These are phyloP conservation scores for Creolimax fragrantissima DNA, from an alignment of 78 protist species.

Conservation along the genomic window DNA sequence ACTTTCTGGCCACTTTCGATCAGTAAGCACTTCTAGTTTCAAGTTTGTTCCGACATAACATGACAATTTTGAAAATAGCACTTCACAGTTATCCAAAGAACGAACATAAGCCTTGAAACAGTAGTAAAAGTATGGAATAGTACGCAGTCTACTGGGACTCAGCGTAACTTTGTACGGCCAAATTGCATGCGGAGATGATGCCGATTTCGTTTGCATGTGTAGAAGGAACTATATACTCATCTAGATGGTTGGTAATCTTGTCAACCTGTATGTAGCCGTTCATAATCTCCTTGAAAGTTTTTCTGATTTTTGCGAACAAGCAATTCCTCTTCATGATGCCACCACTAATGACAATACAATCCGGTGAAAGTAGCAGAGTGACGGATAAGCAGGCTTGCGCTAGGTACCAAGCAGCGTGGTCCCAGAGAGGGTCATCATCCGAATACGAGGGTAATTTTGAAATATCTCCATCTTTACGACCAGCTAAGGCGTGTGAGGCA, in stretches of 20 bases:
- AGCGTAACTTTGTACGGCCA: not conserved
- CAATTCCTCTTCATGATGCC: conserved; percentile 62
- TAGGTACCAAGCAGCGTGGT: conserved; percentile 45
- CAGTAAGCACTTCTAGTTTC: no score
- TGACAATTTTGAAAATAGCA: no score
- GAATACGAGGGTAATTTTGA: conserved; percentile 12
- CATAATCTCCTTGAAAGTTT: not conserved
- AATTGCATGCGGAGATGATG: not conserved
- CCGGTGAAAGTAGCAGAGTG: conserved; percentile 33
- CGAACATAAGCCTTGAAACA: no score
- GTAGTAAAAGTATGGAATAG: no score
- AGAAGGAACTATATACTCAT: conserved; percentile 17
- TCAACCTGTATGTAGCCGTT: conserved; percentile 49
- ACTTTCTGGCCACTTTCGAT: no score
- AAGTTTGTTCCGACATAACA: no score
- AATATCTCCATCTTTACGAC: conserved; percentile 28
- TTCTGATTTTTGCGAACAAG: conserved; percentile 44
- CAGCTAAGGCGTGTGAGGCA: conserved; percentile 46
- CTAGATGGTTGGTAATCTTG: not conserved
- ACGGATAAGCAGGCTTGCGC: conserved; percentile 62
- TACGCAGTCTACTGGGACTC: not conserved
- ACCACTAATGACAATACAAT: conserved; percentile 66
- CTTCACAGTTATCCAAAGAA: no score
- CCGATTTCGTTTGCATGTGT: conserved; percentile 13
- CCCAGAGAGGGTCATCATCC: conserved; percentile 66